Conservation (phyloP, 129 eudicot genomes). For the Helianthus annuus region DNA sequence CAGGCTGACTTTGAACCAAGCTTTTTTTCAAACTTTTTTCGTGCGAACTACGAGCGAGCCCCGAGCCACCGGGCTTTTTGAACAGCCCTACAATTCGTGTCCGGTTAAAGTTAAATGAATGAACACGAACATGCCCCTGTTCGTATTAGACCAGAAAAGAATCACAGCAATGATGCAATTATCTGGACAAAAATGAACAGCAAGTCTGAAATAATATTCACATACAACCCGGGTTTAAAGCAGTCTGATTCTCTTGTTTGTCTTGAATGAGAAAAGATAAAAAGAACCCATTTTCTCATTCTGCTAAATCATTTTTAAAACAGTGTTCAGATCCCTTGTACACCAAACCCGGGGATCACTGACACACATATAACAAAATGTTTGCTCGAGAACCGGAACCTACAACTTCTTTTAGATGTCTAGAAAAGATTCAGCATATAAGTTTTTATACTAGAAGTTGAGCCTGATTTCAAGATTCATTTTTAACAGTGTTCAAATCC, state of each 20-base stretch:
- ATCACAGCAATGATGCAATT: neutral
- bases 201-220: neutral
- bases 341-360: constrained; percentile 12
- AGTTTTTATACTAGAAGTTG: neutral
- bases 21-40: no score
- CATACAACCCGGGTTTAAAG: neutral
- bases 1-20: no score
- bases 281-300: constrained; percentile 5
- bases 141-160: no score
- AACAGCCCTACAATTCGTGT: no score
- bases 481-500: no score
- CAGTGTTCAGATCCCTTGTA: neutral
- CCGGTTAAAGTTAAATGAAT: no score
- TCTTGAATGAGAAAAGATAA: neutral
- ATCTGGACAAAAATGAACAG: neutral
- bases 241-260: no score
- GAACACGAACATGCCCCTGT: no score
- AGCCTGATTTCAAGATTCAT: constrained; percentile 17
- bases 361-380: neutral
- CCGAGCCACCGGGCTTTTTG: no score
- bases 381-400: neutral
- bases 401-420: neutral
- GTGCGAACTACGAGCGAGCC: no score
- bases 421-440: neutral
- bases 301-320: neutral